These are phyloP conservation scores for Citropsis articulata DNA, from an alignment of 345 rosid genomes.

Conservation along the genomic window DNA sequence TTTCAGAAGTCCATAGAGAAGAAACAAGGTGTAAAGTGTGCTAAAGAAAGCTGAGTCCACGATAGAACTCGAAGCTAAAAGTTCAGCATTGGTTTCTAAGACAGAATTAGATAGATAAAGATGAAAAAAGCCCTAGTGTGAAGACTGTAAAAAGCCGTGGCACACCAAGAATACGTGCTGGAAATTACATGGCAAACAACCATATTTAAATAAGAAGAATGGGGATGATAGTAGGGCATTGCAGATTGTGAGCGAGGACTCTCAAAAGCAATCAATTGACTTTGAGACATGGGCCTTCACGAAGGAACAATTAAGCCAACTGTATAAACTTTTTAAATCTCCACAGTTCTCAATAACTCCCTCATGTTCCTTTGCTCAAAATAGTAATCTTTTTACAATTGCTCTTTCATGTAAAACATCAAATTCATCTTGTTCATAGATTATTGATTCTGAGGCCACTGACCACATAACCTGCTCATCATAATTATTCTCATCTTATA, in stretches of 20 bases:
- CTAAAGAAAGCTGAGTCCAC: fast-evolving
- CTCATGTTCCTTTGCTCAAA: no score
- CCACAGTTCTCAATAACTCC: no score
- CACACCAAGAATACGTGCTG: not conserved
- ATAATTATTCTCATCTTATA: not conserved
- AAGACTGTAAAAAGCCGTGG: not conserved
- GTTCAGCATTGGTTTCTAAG: not conserved
- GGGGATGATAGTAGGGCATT: no score
- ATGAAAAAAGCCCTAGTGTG: not conserved
- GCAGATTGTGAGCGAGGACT: no score
- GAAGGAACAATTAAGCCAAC: not conserved
- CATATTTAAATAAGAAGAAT: not conserved
- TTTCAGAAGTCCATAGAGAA: fast-evolving
- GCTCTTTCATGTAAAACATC: not conserved
- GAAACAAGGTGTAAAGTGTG: not conserved
- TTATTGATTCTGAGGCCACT: not conserved
- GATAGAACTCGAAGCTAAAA: fast-evolving
- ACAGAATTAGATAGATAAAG: not conserved
- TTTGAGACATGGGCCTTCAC: not conserved
- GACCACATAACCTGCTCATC: not conserved
- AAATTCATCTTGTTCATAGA: not conserved
- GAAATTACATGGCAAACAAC: not conserved
- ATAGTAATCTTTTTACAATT: not conserved
- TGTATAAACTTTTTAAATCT: no score
- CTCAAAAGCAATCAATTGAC: no score